Evolutionary conservation across 2,329 filamentous ascomycete genomes (phyloP), one percentile per base, ranked within the genome.

Genomic region (Dryadomyces quercus-mongolicae): DNA sequence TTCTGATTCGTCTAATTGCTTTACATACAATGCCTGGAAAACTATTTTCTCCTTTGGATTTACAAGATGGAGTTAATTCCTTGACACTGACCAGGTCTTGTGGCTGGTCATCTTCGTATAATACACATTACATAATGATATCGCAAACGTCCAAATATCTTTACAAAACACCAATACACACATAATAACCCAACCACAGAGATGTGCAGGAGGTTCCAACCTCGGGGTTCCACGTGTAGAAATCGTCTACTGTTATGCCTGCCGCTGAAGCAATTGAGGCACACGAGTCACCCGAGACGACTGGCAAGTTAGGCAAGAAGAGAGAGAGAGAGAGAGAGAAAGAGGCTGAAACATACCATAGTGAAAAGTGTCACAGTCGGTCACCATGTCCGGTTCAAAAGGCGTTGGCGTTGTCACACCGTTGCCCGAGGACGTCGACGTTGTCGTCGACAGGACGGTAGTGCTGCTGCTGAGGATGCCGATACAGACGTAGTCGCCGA

Each of bases 151-250:
- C n/a, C n/a, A n/a, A n/a, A n/a, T n/a, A n/a, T 31, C 25, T 31
- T 31, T 8, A 31, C 25, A 31, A 8, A 31, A 31, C 8, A 8
- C 25, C 25, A 31, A 31, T 47, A 20, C 44, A 47, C 10, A 47
- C 44, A 47, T 47, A 47, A 20, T 47, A 9, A 20, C 18, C 44
- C 5, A 22, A 6, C 8, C 44, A 9, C 6, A 47, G 44, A 12
- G 18, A 47, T 2, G 3, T 4, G 16, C 46, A 48, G 46, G 5
- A 6, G 8, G 9, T 50, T 15, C 48, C 34, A 2, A 57, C 52
- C 2, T 25, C 51, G 22, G 54, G 50, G 43, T 57, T 57, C 53
- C 54, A 54, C 15, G 40, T 40, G 36, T 51, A 51, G 25, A 57
- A 54, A 25, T 54, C 34, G 16, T 31, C 25, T 13, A 54, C 51